Conservation (phyloP, 108 stramenopile genomes). For the Epipyxis sp. region DNA sequence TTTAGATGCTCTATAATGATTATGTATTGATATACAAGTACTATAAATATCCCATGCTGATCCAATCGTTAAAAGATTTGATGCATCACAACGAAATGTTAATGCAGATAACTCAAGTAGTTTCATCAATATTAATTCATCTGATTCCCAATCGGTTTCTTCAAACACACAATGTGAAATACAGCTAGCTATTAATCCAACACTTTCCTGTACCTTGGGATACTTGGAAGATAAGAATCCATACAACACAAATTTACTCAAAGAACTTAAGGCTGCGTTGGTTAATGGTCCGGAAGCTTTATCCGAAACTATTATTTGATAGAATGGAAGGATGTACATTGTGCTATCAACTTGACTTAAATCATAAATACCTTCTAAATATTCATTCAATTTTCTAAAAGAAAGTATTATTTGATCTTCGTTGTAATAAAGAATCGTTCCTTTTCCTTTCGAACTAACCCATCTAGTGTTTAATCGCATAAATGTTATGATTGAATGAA, state of each 20-base stretch:
- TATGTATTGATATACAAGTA: constrained; percentile 48
- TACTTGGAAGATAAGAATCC: constrained; percentile 52
- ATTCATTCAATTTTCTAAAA: constrained; percentile 51
- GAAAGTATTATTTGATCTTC: constrained; percentile 55
- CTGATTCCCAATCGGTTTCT: constrained; percentile 54
- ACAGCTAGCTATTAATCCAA: constrained; percentile 34
- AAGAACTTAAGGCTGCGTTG: constrained; percentile 52
- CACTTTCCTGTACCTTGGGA: constrained; percentile 51
- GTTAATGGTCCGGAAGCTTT: constrained; percentile 56
- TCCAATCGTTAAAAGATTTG: constrained; percentile 42
- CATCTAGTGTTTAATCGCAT: constrained; percentile 59
- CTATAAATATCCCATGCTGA: constrained; percentile 50
- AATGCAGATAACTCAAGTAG: constrained; percentile 54
- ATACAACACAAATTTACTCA: constrained; percentile 62
- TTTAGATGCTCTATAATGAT: constrained; percentile 39
- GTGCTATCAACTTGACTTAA: constrained; percentile 54
- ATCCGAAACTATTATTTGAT: constrained; percentile 54
- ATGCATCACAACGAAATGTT: constrained; percentile 50
- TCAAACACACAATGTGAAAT: constrained; percentile 57
- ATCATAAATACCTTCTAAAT: constrained; percentile 56
- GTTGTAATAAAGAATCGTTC: constrained; percentile 27
- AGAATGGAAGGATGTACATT: constrained; percentile 52
- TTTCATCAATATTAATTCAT: constrained; percentile 61
- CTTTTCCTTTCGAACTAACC: constrained; percentile 47
- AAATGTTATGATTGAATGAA: constrained; percentile 59